Evolutionary conservation across 2,329 filamentous ascomycete genomes (phyloP), one percentile per base, ranked within the genome.

Genomic region (Penicillium hordei): DNA sequence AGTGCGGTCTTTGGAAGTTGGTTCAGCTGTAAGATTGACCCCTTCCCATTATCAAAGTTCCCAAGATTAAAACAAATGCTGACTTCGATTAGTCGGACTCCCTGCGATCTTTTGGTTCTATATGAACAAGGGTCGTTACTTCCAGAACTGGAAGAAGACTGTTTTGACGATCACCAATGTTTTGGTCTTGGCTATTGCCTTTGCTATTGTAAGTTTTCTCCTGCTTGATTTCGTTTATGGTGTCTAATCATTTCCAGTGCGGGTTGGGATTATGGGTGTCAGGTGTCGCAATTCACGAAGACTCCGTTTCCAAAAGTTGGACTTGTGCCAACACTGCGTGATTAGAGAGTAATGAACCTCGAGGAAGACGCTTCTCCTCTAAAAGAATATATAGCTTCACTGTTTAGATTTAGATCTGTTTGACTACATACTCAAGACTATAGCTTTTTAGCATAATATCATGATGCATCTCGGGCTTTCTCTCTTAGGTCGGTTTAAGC

Each of bases 1-100:
- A 79, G 77, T 48, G 79, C 86, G 1, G 71, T 88, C 1, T 88
- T 89, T 58, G 84, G 82, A 38, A 85, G 81, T 57, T 89, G 87
- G 86, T 89, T 89, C 69, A 86, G 83, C 61, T 82, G 68, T 70
- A 67, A 56, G 38, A 38, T 1, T 39, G 4, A 13, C 34, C n/a
- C n/a, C 39, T 23, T 44, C 38, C 12, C 25, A 33, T 42, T 23
- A 5, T 29, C n/a, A 6, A 15, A 13, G 40, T 39, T 19, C 1
- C 7, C 1, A 13, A 9, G 5, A 33, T 31, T 21, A 0, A 10
- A 27, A 15, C 15, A 9, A 40, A 8, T 49, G 25, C 60, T 69
- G 48, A 67, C 36, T 5, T 34, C 19, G 1, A 6, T 29, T 45
- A 70, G 68, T 76, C 61, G 77, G 78, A 1, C 65, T 82, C 5